Percentiles rank a stretch among this genome's conserved stretches.
These are phyloP conservation scores for Sesbania bispinosa DNA, from an alignment of 306 rosid species.

Conservation along the genomic window DNA sequence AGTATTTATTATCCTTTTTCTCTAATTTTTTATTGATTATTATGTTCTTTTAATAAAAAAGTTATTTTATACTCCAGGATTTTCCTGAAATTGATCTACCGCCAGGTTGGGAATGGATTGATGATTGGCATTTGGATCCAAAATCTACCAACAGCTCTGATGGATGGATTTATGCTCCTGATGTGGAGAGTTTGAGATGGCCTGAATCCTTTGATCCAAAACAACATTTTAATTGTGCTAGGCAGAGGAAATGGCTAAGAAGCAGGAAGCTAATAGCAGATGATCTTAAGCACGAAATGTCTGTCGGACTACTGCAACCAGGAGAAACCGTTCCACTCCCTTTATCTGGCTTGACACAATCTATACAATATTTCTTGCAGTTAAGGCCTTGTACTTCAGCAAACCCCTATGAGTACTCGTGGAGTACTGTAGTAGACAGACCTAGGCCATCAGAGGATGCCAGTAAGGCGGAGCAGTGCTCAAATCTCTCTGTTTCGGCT, in stretches of 20 bases:
- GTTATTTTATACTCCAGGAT: constrained; percentile 40
- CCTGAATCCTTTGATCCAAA: constrained; percentile 55
- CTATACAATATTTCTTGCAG: constrained; percentile 57
- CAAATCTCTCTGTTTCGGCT: constrained; percentile 66
- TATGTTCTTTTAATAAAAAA: background rate
- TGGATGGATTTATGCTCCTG: constrained; percentile 83
- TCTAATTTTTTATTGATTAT: background rate
- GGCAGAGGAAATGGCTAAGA: constrained; percentile 87
- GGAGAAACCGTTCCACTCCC: constrained; percentile 80
- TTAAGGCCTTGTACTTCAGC: constrained; percentile 59
- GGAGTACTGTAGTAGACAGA: constrained; percentile 72
- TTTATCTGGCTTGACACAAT: constrained; percentile 63
- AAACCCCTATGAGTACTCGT: constrained; percentile 58
- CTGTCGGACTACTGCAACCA: constrained; percentile 74
- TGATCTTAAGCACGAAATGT: constrained; percentile 46
- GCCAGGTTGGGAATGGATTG: constrained; percentile 83
- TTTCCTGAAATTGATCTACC: constrained; percentile 52
- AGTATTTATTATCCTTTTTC: background rate
- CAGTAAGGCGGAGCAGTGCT: constrained; percentile 27
- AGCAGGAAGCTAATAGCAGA: constrained; percentile 51
- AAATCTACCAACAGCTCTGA: constrained; percentile 52
- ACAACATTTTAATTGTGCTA: constrained; percentile 46
- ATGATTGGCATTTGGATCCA: constrained; percentile 87
- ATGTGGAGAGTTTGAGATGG: constrained; percentile 72
- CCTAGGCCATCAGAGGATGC: constrained; percentile 45